Evolutionary conservation across 179 eudicot genomes (phyloP).

Genomic region (Monotropa hypopitys): DNA sequence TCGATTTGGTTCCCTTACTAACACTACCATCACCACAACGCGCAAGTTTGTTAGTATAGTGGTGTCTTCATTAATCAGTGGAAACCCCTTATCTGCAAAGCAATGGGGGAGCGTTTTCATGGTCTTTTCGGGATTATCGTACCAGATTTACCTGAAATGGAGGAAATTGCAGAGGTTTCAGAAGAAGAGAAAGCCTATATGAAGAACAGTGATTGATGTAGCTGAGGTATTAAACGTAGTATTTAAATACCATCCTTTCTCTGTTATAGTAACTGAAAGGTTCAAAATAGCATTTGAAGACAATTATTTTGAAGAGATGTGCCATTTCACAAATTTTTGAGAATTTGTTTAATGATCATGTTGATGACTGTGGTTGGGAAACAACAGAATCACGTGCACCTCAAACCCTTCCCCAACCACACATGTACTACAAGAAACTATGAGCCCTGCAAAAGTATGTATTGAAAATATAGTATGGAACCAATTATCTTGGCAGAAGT

Average conservation of each 20-base stretch:
- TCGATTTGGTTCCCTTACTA: constrained; percentile 68
- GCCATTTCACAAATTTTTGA: no score
- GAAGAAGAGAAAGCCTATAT: constrained; percentile 61
- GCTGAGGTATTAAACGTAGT: neutral
- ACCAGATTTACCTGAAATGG: constrained; percentile 92
- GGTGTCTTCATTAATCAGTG: constrained; percentile 71
- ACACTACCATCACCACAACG: constrained; percentile 90
- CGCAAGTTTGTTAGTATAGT: constrained; percentile 93
- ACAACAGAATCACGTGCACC: no score
- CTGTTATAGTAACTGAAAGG: constrained; percentile 6
- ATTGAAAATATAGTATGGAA: no score
- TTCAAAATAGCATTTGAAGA: constrained; percentile 1
- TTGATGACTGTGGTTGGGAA: no score
- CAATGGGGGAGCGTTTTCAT: constrained; percentile 87
- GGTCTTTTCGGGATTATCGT: constrained; percentile 87
- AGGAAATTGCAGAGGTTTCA: constrained; percentile 57
- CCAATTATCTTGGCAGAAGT: no score
- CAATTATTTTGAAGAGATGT: no score
- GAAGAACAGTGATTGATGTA: constrained; percentile 10
- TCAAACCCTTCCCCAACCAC: no score
- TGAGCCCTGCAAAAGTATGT: no score
- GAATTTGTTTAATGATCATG: no score
- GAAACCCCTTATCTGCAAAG: constrained; percentile 61
- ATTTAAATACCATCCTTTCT: neutral
- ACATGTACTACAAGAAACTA: no score